Base-by-base conservation (phyloP, 192 early-diverging fungal genomes). In the Ramicandelaber brevisporus region DNA sequence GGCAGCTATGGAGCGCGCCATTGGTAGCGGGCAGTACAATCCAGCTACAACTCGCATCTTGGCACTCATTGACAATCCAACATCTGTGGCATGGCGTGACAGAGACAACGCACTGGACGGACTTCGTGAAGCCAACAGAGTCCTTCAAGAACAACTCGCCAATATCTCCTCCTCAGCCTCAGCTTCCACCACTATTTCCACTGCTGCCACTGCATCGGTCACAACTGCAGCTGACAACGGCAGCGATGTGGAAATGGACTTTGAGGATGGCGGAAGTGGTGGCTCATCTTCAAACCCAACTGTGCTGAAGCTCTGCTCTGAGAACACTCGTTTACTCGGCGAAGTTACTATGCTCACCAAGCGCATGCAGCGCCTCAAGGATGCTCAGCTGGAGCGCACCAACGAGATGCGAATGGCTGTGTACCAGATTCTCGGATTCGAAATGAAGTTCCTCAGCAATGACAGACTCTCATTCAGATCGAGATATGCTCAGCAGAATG, bases 1-100 rank as follows among this genome's bases (percentile, higher is more conserved):
- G n/a, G n/a, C n/a, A n/a, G n/a, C n/a, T n/a, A n/a, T 73, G 20
- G 66, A 78, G 43, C 52, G 46, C 21, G 59, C 61, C 21, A 46
- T 77, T 8, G 78, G 69, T 17, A 46, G 63, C 9, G 59, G 51
- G 1, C 46, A 44, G 14, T 70, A 62, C 40, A 56, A 78, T 30
- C 44, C 56, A 4, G 31, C 38, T 10, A 63, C 54, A 11, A 65
- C 62, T 0, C 64, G 69, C 11, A 54, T 84, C 11, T 50, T 84
- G 26, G 58, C 74, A 43, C 46, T 80, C n/a, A 59, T 56, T 11
- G 70, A 79, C 25, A 84, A 79, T 41, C 83, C 78, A 3, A 64
- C 73, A 8, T 43, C 64, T 1, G 44, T 33, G 9, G 69, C 74
- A 31, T 62, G 54, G 27, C 65, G 61, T 16, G 65, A 78, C 30